Evolutionary conservation across 495 filamentous ascomycete species (phyloP).

Genomic region (Xylaria intraflava): DNA sequence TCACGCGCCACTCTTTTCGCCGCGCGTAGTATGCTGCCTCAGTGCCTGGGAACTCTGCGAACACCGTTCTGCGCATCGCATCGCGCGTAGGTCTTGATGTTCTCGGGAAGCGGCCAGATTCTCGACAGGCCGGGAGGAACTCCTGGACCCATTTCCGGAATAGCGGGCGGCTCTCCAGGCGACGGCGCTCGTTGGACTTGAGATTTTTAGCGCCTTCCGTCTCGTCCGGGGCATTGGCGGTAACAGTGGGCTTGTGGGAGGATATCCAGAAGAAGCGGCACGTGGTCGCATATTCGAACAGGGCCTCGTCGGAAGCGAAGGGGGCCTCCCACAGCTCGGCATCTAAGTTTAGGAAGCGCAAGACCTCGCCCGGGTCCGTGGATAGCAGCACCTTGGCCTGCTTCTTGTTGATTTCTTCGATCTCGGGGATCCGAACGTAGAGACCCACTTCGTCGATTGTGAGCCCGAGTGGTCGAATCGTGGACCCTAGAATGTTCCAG

Average conservation of each 20-base stretch:
- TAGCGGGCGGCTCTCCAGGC: conserved; percentile 39
- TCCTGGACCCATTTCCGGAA: conserved; percentile 50
- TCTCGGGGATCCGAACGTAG: conserved; percentile 54
- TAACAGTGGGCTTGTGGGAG: not conserved
- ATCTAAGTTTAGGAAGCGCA: conserved; percentile 54
- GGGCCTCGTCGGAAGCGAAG: conserved; percentile 44
- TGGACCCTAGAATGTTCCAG: conserved; percentile 57
- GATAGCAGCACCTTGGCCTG: conserved; percentile 52
- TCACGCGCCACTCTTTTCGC: conserved; percentile 22
- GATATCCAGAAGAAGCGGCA: conserved; percentile 52
- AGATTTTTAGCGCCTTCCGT: conserved; percentile 19
- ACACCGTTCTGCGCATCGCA: conserved; percentile 27
- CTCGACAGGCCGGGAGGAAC: conserved; percentile 41
- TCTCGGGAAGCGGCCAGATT: conserved; percentile 22
- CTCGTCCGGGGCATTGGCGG: not conserved
- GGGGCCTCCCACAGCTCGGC: conserved; percentile 31
- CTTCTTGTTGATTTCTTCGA: conserved; percentile 51
- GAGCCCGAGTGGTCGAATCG: conserved; percentile 54
- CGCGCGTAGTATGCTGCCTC: conserved; percentile 16
- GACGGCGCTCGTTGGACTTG: conserved; percentile 46
- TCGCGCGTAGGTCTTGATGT: conserved; percentile 20
- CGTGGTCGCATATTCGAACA: conserved; percentile 48
- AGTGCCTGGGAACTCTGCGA: conserved; percentile 28
- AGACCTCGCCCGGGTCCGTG: conserved; percentile 40
- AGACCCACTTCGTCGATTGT: conserved; percentile 55